phyloP scores from a whole-genome alignment of 2,329 filamentous ascomycete genomes.

The Diplodia sapinea region DNA sequence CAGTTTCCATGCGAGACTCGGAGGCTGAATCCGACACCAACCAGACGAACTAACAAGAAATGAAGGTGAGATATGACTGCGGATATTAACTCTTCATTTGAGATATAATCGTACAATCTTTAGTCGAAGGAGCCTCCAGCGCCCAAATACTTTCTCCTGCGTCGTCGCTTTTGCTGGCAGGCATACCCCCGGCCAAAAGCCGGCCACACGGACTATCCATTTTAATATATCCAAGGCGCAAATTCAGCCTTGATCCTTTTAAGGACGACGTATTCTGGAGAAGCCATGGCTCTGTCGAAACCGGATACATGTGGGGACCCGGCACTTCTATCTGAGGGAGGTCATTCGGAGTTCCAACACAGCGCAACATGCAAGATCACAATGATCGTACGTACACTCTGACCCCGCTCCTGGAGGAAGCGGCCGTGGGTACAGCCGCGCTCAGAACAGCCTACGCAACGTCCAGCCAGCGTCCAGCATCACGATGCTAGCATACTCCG shows the following conservation, averaged over 20 bases:
- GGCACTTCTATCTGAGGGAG: constrained; percentile 14
- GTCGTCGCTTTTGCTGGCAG: neutral
- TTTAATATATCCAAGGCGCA: neutral
- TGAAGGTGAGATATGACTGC: neutral
- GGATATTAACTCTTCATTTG: neutral
- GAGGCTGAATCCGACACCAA: neutral
- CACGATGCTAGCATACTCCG: neutral
- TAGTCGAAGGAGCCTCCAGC: neutral
- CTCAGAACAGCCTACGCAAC: constrained; percentile 12
- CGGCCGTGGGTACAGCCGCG: neutral
- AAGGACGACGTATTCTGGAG: neutral
- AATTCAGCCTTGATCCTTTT: neutral
- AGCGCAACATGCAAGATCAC: neutral
- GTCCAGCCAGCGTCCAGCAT: neutral
- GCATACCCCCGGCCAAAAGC: neutral
- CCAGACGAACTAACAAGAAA: neutral
- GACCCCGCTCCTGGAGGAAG: neutral
- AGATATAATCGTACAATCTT: neutral
- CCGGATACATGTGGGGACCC: constrained; percentile 12
- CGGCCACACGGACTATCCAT: neutral
- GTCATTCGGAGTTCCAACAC: neutral
- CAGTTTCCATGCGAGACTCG: neutral
- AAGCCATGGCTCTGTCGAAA: neutral
- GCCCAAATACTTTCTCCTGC: neutral
- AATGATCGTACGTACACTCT: neutral